Conservation (phyloP, 2,329 filamentous ascomycete genomes). For the Apiospora sp. region DNA sequence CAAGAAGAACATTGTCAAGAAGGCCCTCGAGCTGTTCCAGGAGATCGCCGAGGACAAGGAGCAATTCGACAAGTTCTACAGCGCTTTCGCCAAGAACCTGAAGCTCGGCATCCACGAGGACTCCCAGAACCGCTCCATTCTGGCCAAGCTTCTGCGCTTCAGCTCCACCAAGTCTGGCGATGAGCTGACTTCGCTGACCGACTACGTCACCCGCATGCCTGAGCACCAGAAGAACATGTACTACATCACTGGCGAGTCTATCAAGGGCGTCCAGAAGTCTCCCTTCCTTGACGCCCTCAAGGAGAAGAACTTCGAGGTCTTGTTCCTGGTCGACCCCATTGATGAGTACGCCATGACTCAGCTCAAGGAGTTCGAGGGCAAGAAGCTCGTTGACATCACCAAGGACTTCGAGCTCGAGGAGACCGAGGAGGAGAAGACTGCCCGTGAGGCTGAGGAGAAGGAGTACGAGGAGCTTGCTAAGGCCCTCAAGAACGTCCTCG, state of each 20-base stretch:
- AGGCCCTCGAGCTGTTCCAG: conserved; percentile 98
- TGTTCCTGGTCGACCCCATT: conserved; percentile 99
- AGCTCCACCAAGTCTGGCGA: conserved; percentile 99
- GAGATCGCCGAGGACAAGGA: conserved; percentile 99
- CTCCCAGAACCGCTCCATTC: conserved; percentile 89
- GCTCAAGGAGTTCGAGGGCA: conserved; percentile 99
- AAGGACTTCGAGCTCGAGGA: conserved; percentile 99
- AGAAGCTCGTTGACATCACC: conserved; percentile 99
- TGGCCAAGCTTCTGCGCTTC: conserved; percentile 99
- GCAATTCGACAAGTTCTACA: conserved; percentile 99
- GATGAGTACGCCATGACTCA: conserved; percentile 99
- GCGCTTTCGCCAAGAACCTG: conserved; percentile 99
- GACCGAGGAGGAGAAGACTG: conserved; percentile 98
- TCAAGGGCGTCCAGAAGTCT: conserved; percentile 97
- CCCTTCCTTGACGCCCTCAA: conserved; percentile 99
- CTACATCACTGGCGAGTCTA: conserved; percentile 99
- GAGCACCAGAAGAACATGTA: conserved; percentile 99
- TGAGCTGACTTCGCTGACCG: conserved; percentile 90
- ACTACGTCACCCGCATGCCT: conserved; percentile 99
- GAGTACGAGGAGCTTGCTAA: conserved; percentile 95
- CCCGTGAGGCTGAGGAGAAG: conserved; percentile 97
- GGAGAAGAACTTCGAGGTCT: conserved; percentile 99
- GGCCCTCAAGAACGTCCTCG: conserved; percentile 98
- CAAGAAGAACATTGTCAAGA: conserved; percentile 99
- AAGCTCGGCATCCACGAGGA: conserved; percentile 99